Evolutionary conservation across 352 stramenopile species (phyloP).

Genomic region (Globisporangium cylindrosporum): DNA sequence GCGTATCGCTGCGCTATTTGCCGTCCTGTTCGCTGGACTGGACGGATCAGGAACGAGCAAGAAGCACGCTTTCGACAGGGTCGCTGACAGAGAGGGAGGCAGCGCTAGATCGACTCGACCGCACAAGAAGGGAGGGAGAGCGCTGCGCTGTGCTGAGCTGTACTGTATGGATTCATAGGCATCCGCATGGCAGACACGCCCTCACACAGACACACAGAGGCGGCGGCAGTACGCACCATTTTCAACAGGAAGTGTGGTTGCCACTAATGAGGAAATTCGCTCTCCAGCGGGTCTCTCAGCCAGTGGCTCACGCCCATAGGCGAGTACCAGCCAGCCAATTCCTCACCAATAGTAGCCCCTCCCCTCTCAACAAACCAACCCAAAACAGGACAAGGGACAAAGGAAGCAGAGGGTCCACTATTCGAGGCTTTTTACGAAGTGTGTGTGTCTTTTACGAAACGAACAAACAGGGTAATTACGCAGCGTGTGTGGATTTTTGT

Average conservation of each 20-base stretch:
- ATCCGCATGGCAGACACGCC: not conserved
- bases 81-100: not conserved
- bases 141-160: not conserved
- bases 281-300: constrained; percentile 6
- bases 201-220: not conserved
- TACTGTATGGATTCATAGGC: not conserved
- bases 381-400: not conserved
- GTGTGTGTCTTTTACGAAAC: not conserved
- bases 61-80: not conserved
- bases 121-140: not conserved
- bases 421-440: constrained; percentile 7
- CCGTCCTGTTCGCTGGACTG: not conserved
- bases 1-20: not conserved
- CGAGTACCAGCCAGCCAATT: constrained; percentile 19
- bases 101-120: not conserved
- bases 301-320: constrained; percentile 8
- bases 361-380: not conserved
- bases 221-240: constrained; percentile 19
- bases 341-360: constrained; percentile 15
- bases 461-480: constrained; percentile 10
- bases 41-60: not conserved
- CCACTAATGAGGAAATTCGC: constrained; percentile 25
- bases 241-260: constrained; percentile 25
- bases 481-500: not conserved
- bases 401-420: not conserved